Evolutionary conservation across 129 eudicot genomes (phyloP).

Genomic region (Flaveria robusta): DNA sequence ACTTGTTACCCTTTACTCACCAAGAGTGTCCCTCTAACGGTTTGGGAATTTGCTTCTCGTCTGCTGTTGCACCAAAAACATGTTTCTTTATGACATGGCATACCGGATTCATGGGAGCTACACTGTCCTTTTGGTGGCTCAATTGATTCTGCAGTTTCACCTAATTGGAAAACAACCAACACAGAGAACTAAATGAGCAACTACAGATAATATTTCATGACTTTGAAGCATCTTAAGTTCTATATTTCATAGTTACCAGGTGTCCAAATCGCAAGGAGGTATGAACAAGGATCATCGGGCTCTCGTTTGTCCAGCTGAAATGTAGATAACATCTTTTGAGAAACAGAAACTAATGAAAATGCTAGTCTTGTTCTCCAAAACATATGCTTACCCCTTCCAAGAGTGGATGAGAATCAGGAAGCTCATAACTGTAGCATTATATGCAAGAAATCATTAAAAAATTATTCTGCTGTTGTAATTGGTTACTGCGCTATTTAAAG

Average conservation of each 20-base stretch:
- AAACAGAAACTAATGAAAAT: constrained; percentile 7
- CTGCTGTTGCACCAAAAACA: constrained; percentile 73
- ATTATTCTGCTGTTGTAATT: not conserved
- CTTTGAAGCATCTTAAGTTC: not conserved
- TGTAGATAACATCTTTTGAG: constrained; percentile 15
- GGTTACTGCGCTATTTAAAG: not conserved
- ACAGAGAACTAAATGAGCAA: constrained; percentile 7
- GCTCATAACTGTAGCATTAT: constrained; percentile 78
- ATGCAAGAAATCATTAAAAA: not conserved
- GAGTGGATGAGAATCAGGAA: constrained; percentile 95
- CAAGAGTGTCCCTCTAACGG: constrained; percentile 89
- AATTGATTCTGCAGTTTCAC: constrained; percentile 77
- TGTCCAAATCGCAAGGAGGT: constrained; percentile 97
- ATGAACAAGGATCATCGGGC: constrained; percentile 91
- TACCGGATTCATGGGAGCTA: constrained; percentile 60
- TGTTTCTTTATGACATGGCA: constrained; percentile 55
- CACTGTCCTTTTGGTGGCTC: constrained; percentile 77
- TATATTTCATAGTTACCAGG: constrained; percentile 55
- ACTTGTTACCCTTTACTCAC: constrained; percentile 42
- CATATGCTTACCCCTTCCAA: constrained; percentile 69
- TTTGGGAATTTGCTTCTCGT: constrained; percentile 69
- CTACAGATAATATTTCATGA: constrained; percentile 1
- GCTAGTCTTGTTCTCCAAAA: constrained; percentile 16
- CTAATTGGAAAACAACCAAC: constrained; percentile 38
- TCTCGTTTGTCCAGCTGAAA: constrained; percentile 82